These are phyloP conservation scores for Aureobasidium sp. DNA, from an alignment of 2,329 filamentous ascomycete genomes.

Conservation along the genomic window DNA sequence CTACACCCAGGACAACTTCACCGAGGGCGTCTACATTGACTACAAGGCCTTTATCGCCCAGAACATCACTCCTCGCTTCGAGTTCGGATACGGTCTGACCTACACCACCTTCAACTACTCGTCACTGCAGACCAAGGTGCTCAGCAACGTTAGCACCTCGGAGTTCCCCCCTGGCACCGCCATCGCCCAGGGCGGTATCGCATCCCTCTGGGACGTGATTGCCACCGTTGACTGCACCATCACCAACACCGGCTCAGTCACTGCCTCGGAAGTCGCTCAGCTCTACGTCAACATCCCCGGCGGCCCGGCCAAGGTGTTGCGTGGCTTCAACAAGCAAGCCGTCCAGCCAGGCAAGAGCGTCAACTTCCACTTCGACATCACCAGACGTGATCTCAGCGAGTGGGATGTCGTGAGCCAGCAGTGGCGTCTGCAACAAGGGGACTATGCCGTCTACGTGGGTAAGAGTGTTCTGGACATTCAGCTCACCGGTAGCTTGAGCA, in stretches of 20 bases:
- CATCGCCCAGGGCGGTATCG: conserved; percentile 20
- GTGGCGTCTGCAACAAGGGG: conserved; percentile 40
- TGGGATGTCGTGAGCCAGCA: conserved; percentile 42
- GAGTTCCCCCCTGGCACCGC: conserved; percentile 10
- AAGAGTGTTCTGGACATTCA: conserved; percentile 27
- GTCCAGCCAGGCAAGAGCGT: conserved; percentile 23
- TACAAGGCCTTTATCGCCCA: conserved; percentile 27
- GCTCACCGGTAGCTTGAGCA: conserved; percentile 17
- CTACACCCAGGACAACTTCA: conserved; percentile 22
- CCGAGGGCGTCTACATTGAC: conserved; percentile 30
- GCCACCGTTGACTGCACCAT: conserved; percentile 42
- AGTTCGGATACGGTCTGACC: conserved; percentile 32
- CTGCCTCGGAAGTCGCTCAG: conserved; percentile 46
- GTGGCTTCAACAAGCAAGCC: conserved; percentile 27
- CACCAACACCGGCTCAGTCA: conserved; percentile 41
- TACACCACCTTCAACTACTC: conserved; percentile 28
- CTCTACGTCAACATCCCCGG: conserved; percentile 29
- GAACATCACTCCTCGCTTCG: conserved; percentile 25
- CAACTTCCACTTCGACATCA: conserved; percentile 29
- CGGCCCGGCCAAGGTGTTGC: conserved; percentile 21
- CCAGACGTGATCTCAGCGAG: conserved; percentile 38
- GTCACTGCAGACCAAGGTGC: conserved; percentile 20
- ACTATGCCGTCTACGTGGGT: conserved; percentile 40
- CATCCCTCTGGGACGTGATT: conserved; percentile 40
- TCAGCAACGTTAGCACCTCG: conserved; percentile 20